Base-by-base conservation (phyloP, 1,284 basidiomycete genomes). In the Bondarzewia mesenterica region DNA sequence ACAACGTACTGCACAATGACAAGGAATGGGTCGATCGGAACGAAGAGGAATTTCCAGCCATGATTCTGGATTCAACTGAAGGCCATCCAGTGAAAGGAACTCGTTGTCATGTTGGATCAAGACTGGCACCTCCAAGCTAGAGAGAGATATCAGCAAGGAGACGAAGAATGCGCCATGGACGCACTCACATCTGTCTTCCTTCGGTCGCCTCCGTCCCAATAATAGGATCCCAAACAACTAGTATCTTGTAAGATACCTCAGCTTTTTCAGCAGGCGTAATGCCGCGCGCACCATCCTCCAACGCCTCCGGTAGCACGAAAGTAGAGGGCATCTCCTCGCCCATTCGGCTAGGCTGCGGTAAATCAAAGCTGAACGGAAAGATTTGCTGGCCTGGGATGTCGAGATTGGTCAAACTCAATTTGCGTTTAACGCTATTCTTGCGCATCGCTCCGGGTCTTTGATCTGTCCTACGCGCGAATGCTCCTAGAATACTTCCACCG, bases 11-110 rank as follows among this genome's bases (percentile, higher is more conserved):
- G 78, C 81, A 62, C 80, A 82, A 38, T 71, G 74, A 58, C 82
- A 78, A 2, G 82, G 77, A 41, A 84, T 70, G 0, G 73, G 70
- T 32, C 82, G 73, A 55, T 85, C 80, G 3, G 77, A 68, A 50
- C 71, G 73, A 27, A 86, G 62, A 32, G 81, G 78, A 60, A 82
- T 77, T 60, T 85, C 83, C 18, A 85, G 55, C 83, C 83, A 86
- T 1, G 74, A 73, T 38, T 73, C 69, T 5, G 70, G 66, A 48
- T 70, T 65, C 40, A 62, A 52, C 4, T n/a, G n/a, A n/a, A 67
- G 60, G 37, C 72, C 72, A 59, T 82, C 80, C 25, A 73, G 56
- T 3, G 79, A 82, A 50, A 77, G 75, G 53, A 81, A 81, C 53
- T 79, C 80, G 2, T 63, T 56, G 49, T 83, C 80, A 2, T 78